phyloP scores from a whole-genome alignment of 2,329 filamentous ascomycete genomes.

The Sclerotinia spermophila region DNA sequence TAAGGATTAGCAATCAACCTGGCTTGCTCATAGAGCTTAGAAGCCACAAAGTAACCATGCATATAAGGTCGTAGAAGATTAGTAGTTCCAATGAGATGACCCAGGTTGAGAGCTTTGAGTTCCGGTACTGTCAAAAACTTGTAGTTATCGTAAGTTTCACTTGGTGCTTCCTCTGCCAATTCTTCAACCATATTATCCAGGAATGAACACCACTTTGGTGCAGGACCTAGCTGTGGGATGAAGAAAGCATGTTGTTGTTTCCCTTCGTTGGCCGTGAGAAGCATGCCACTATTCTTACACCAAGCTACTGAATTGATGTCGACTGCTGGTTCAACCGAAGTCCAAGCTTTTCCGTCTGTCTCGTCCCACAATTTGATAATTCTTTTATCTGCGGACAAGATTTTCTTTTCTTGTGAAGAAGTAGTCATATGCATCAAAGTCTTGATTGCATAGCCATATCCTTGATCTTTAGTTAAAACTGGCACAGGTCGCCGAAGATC shows the following conservation, averaged over 20 bases:
- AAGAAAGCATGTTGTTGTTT: conserved; percentile 94
- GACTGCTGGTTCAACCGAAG: conserved; percentile 88
- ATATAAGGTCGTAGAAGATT: conserved; percentile 92
- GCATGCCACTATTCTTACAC: conserved; percentile 89
- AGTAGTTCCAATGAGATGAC: conserved; percentile 86
- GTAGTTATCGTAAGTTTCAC: conserved; percentile 96
- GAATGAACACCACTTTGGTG: conserved; percentile 94
- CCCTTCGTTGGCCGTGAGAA: conserved; percentile 94
- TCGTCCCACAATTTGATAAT: conserved; percentile 98
- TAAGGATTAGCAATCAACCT: conserved; percentile 90
- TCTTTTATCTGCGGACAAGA: conserved; percentile 87
- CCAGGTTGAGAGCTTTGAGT: conserved; percentile 77
- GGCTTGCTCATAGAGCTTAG: conserved; percentile 93
- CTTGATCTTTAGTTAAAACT: conserved; percentile 87
- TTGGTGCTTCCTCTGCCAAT: conserved; percentile 80
- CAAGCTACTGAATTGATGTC: conserved; percentile 94
- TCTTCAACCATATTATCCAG: conserved; percentile 97
- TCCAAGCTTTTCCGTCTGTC: conserved; percentile 81
- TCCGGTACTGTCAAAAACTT: conserved; percentile 93
- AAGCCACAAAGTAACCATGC: conserved; percentile 98
- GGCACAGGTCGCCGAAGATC: conserved; percentile 86
- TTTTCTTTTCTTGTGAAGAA: conserved; percentile 74
- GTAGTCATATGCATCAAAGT: conserved; percentile 73
- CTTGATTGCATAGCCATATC: conserved; percentile 89
- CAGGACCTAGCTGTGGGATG: conserved; percentile 86